Conservation (phyloP, 805 yeast species). For the Grigorovia transvaalensis region DNA sequence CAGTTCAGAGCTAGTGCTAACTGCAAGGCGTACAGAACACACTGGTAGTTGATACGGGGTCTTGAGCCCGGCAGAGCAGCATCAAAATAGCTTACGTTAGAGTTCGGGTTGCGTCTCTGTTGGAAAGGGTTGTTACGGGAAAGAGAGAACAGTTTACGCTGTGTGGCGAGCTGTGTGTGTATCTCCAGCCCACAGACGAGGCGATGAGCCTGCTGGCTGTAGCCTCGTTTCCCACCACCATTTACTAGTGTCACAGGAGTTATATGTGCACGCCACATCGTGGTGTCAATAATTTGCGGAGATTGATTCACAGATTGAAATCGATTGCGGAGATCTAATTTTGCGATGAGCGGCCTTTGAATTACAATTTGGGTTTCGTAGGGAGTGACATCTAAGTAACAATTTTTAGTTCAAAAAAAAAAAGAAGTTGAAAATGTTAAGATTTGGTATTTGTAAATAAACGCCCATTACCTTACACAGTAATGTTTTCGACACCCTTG, state of each 20-base stretch:
- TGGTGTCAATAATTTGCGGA: too few species aligned
- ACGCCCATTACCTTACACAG: too few species aligned
- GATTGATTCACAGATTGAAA: too few species aligned
- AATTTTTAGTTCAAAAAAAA: neutral
- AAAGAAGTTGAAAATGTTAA: neutral
- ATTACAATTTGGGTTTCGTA: too few species aligned
- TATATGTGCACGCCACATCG: too few species aligned
- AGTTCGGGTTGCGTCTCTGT: conserved; percentile 45
- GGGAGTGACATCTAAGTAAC: too few species aligned
- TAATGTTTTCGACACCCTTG: conserved; percentile 28
- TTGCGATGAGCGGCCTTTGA: too few species aligned
- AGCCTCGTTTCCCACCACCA: neutral
- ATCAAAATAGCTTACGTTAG: conserved; percentile 68
- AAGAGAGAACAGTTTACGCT: conserved; percentile 63
- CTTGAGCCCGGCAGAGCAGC: conserved; percentile 87
- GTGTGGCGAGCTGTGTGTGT: conserved; percentile 78
- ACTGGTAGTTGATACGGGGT: conserved; percentile 70
- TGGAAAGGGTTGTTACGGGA: conserved; percentile 38
- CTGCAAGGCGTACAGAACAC: conserved; percentile 56
- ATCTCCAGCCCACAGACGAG: conserved; percentile 86
- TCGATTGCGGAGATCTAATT: too few species aligned
- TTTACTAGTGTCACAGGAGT: too few species aligned
- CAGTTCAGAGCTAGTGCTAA: conserved; percentile 65
- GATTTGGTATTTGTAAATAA: too few species aligned
- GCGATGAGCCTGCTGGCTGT: conserved; percentile 12